Evolutionary conservation across 2,329 filamentous ascomycete species (phyloP), one percentile per base, ranked within the genome.

Genomic region (Aspergillus pseudoviridinutans): DNA sequence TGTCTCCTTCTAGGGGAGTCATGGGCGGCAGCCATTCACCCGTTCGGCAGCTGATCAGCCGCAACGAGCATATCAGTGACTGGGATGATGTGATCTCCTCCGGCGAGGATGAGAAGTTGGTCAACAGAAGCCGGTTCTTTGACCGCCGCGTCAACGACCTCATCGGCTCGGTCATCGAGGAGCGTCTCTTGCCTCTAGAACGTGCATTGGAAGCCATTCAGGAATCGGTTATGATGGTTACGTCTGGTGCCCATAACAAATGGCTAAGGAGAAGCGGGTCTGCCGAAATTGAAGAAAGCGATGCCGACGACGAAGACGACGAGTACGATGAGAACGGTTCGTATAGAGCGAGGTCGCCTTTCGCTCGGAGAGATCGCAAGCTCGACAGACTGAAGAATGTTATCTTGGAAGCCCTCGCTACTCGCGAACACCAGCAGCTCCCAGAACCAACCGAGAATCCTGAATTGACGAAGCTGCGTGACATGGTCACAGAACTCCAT

Each of bases 221-320:
- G 64, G 80, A 87, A 55, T 85, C 85, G 3, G 74, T 96, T 55
- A 80, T 80, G 20, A 77, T 80, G 47, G 79, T 88, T 64, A 80
- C 84, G 28, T 79, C 79, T 29, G 80, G 80, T 55, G 79, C 81
- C 27, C 84, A 85, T 10, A 84, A 80, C 55, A 80, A 83, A 29
- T 82, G 82, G 44, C 82, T 83, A 27, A 80, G 84, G 63, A 84
- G 86, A 64, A 91, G 87, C 71, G 74, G 85, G 44, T 92, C 89
- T 50, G 84, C 80, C n/a, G 89, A 91, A 29, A 77, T 80, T 27
- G 76, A 76, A 54, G 87, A 95, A 58, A 97, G 93, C 70, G 94
- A 97, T 75, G 93, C 94, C 10, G 93, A 97, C 71, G 92, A 96
- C 61, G 92, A 96, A 69, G 92, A 95, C 63, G 92, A 96, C 24